Percentiles rank a stretch among this genome's conserved stretches.
Evolutionary conservation across 805 yeast species (phyloP).

Genomic region (Hermanozyma aechmeae): DNA sequence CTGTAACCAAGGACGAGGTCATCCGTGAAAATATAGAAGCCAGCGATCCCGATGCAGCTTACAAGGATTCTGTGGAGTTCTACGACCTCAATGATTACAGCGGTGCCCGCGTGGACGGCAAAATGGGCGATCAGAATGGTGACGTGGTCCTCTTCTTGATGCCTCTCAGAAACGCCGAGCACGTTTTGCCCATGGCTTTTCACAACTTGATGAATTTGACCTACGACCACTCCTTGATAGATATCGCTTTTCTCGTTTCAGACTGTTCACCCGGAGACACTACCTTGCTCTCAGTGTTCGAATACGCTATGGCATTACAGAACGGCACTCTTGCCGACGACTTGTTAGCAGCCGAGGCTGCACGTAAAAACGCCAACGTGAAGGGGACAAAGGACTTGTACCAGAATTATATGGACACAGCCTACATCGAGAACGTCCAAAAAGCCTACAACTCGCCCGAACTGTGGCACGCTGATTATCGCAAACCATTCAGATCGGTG

Average conservation of each 20-base stretch:
- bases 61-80: conserved; percentile 42
- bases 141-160: conserved; percentile 63
- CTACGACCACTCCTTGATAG: conserved; percentile 72
- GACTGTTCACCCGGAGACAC: conserved; percentile 66
- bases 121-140: conserved; percentile 15
- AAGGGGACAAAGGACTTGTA: conserved; percentile 56
- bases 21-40: conserved; percentile 2
- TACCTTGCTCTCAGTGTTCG: conserved; percentile 56
- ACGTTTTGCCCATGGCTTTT: conserved; percentile 73
- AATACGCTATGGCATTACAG: conserved; percentile 59
- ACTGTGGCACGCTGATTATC: conserved; percentile 47
- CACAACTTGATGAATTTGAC: conserved; percentile 80
- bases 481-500: conserved; percentile 65
- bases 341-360: conserved; percentile 34
- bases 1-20: conserved; percentile 24
- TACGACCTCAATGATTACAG: conserved; percentile 53
- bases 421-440: conserved; percentile 47
- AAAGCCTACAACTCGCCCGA: conserved; percentile 55
- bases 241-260: conserved; percentile 70
- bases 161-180: conserved; percentile 74
- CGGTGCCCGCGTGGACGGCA: conserved; percentile 43
- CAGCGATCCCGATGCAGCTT: conserved; percentile 21
- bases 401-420: conserved; percentile 58
- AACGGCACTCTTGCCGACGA: conserved; percentile 52
- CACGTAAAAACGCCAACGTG: conserved; percentile 21